A percentile compares a stretch with the other conserved stretches of the same genome.
These are phyloP conservation scores for Colletotrichum phormii DNA, from an alignment of 2,329 filamentous ascomycete species.

Conservation along the genomic window DNA sequence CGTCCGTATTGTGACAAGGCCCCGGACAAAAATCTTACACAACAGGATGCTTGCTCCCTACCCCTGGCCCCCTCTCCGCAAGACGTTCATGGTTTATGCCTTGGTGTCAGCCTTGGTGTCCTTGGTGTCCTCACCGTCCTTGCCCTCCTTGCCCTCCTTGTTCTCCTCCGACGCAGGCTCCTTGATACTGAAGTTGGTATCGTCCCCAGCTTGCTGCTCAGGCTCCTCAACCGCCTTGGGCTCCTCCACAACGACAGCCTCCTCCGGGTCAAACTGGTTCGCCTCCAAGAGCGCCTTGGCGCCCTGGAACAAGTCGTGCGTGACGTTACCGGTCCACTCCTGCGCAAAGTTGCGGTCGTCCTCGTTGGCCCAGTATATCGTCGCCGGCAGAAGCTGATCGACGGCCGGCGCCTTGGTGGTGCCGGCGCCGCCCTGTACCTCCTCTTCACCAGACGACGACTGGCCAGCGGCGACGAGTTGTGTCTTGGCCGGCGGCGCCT, in stretches of 20 bases:
- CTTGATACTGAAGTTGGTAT: constrained; percentile 27
- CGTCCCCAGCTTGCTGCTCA: neutral
- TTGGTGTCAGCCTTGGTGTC: constrained; percentile 13
- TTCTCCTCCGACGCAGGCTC: constrained; percentile 40
- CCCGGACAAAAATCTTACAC: neutral
- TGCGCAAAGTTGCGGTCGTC: constrained; percentile 59
- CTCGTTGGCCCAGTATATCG: constrained; percentile 64
- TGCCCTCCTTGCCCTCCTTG: constrained; percentile 2
- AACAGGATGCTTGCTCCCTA: neutral
- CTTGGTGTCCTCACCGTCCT: neutral
- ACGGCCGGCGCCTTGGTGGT: neutral
- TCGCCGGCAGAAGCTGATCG: constrained; percentile 53
- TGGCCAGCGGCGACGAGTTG: neutral
- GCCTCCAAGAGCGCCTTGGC: neutral
- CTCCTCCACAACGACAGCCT: constrained; percentile 27
- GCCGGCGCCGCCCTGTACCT: constrained; percentile 21
- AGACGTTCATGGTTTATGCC: neutral
- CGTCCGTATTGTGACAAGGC: neutral
- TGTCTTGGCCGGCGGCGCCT: constrained; percentile 20
- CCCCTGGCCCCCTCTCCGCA: neutral
- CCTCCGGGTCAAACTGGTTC: constrained; percentile 8
- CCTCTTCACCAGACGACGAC: constrained; percentile 26
- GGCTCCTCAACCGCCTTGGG: constrained; percentile 21
- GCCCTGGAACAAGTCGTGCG: constrained; percentile 54
- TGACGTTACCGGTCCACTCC: constrained; percentile 65